Conservation (phyloP, 176 grass and related monocot species). For the Chrysopogon serrulatus region DNA sequence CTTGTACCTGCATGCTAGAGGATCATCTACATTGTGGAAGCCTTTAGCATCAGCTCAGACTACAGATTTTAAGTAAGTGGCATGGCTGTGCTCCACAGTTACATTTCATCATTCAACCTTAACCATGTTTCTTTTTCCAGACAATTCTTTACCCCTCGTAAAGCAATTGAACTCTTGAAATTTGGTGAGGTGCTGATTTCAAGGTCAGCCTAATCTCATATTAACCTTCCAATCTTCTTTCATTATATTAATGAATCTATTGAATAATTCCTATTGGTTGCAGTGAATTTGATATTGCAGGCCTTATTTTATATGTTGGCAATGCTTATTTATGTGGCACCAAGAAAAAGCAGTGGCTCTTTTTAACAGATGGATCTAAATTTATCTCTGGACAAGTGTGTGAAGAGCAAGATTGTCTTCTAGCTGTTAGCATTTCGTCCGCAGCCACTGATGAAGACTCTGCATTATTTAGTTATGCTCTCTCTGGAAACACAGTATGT, state of each 20-base stretch:
- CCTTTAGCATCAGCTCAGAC: constrained; percentile 43
- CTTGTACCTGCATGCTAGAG: constrained; percentile 74
- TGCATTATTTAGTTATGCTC: constrained; percentile 54
- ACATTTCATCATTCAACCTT: not conserved
- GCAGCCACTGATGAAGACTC: constrained; percentile 41
- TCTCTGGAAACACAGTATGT: constrained; percentile 76
- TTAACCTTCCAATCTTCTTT: constrained; percentile 4
- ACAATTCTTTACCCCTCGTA: constrained; percentile 73
- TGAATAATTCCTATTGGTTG: constrained; percentile 30
- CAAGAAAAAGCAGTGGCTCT: constrained; percentile 92
- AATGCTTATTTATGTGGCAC: constrained; percentile 56
- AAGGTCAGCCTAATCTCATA: constrained; percentile 50
- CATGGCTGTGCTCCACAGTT: not conserved
- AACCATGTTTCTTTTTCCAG: constrained; percentile 45
- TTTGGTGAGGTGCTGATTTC: constrained; percentile 75
- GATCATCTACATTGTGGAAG: constrained; percentile 75
- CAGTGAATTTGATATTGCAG: constrained; percentile 95
- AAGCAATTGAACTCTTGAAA: constrained; percentile 61
- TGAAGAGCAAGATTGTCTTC: constrained; percentile 56
- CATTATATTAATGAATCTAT: constrained; percentile 3
- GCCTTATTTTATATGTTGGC: constrained; percentile 69
- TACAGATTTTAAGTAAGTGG: constrained; percentile 78
- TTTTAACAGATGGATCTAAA: constrained; percentile 71
- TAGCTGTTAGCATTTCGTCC: constrained; percentile 72
- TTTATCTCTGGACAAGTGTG: constrained; percentile 28